Evolutionary conservation across 208 protist genomes (phyloP), one percentile per base, ranked within the genome.

Genomic region (Trypanosoma mega): DNA sequence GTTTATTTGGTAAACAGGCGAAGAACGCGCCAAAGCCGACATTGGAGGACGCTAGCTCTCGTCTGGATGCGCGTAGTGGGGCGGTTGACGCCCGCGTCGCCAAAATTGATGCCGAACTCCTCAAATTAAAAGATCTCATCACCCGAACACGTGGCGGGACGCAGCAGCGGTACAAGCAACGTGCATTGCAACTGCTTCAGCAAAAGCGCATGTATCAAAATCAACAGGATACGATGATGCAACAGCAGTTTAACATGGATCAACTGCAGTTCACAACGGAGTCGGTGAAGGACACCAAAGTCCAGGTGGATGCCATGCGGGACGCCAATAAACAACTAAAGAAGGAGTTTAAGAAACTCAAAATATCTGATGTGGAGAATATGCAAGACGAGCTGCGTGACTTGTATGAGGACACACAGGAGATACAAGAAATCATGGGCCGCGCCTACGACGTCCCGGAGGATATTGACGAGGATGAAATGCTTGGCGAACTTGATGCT

Each of bases 201-300:
- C 93, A 97, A 68, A 97, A 96, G 72, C 91, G 90, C 59, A 73
- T 90, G 77, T 97, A 97, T 57, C 87, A 97, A 71, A 84, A 74
- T 43, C 93, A 97, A 66, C 82, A 90, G 58, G 89, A 97, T 55
- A 74, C 72, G 53, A 87, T 96, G 65, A 85, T 91, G 76, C 72
- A 89, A 52, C 93, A 97, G 65, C 89, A 94, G 77, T 94, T 94
- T 45, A 97, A 96, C 74, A 81, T 97, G 49, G 93, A 97, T 50
- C 93, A 97, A 66, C 78, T 96, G 26, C 82, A 90, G 61, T 97
- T 96, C 60, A 93, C 93, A 2, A 84, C 77, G 8, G 87, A 96
- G 65, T 83, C 85, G 24, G 70, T 97, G 50, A 93, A 94, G 75
- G 93, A 97, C 72, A 96, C 93, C 24, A 76, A 93, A 45, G 74